phyloP scores from a whole-genome alignment of 768 basidiomycete genomes.

The Boletus subparvulus region DNA sequence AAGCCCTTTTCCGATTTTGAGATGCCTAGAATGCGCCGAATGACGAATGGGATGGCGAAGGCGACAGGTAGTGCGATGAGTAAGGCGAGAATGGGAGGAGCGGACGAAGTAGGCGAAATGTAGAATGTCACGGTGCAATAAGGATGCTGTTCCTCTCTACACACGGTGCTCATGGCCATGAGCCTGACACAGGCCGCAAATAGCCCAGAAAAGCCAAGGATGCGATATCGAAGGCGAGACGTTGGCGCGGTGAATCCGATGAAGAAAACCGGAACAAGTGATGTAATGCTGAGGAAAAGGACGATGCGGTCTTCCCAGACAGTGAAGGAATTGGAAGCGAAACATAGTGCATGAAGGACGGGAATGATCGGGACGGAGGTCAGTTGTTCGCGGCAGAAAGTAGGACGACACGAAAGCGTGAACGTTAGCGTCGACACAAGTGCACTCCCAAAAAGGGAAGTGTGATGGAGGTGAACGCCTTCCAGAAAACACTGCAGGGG shows the following conservation, averaged over 20 bases:
- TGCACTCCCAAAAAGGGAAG: conserved; percentile 47
- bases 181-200: conserved; percentile 69
- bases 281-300: conserved; percentile 69
- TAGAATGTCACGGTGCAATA: conserved; percentile 92
- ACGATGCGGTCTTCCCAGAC: conserved; percentile 93
- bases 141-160: conserved; percentile 92
- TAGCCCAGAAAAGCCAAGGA: conserved; percentile 67
- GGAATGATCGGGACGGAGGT: conserved; percentile 47
- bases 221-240: conserved; percentile 65
- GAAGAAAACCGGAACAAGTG: conserved; percentile 58
- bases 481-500: conserved; percentile 36
- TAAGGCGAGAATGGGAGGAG: conserved; percentile 61
- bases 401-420: conserved; percentile 42
- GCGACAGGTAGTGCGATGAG: conserved; percentile 57
- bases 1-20: conserved; percentile 76
- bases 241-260: conserved; percentile 69
- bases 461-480: conserved; percentile 52
- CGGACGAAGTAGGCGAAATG: conserved; percentile 63
- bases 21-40: conserved; percentile 57
- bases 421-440: conserved; percentile 48
- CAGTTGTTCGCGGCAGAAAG: conserved; percentile 28
- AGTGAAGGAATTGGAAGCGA: conserved; percentile 95
- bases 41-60: conserved; percentile 52
- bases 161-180: conserved; percentile 82
- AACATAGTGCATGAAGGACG: conserved; percentile 68